Conservation (phyloP, 2,329 filamentous ascomycete genomes). For the Ascocoryne sarcoides region DNA sequence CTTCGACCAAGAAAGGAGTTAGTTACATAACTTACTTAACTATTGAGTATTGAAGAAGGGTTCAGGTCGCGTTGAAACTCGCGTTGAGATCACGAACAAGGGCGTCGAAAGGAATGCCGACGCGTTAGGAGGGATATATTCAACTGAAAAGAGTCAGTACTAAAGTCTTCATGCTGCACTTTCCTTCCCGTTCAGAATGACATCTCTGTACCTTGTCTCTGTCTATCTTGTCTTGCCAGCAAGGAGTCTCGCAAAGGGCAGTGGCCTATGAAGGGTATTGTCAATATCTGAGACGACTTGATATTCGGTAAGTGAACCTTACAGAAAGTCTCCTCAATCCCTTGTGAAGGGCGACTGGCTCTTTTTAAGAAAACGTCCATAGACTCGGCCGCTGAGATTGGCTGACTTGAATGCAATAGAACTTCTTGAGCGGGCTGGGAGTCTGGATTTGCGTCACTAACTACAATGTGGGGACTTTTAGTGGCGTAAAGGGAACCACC, state of each 20-base stretch:
- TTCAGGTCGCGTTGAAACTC: constrained; percentile 16
- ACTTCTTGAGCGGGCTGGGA: not conserved
- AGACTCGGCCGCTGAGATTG: not conserved
- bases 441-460: too few species aligned
- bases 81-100: constrained; percentile 13
- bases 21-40: constrained; percentile 16
- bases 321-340: constrained; percentile 14
- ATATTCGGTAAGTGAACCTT: constrained; percentile 13
- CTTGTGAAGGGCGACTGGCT: constrained; percentile 15
- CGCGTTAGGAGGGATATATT: constrained; percentile 1
- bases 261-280: too few species aligned
- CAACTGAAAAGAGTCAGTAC: not conserved
- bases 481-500: not conserved
- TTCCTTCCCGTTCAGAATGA: too few species aligned
- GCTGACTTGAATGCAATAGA: not conserved
- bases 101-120: constrained; percentile 12
- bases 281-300: constrained; percentile 3
- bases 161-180: not conserved
- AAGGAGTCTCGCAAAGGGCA: not conserved
- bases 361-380: constrained; percentile 12
- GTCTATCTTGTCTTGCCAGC: not conserved
- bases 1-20: constrained; percentile 8
- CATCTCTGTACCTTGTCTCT: not conserved
- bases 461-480: too few species aligned
- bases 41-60: constrained; percentile 14